A percentile compares a stretch with the other conserved stretches of the same genome.
Conservation (phyloP, 2,329 filamentous ascomycete genomes). For the Tothia fuscella region DNA sequence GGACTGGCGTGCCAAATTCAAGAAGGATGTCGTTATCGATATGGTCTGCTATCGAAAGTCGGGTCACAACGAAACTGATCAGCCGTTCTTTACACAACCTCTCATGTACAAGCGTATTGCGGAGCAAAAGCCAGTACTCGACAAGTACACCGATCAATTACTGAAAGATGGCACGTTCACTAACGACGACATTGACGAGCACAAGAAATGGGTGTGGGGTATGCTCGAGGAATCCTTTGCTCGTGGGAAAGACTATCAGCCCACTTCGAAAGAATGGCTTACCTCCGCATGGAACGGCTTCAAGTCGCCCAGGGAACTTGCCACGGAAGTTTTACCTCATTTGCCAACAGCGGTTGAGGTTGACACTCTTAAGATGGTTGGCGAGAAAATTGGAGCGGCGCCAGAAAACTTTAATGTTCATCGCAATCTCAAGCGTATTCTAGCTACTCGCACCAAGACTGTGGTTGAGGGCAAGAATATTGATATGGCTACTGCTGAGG, state of each 20-base stretch:
- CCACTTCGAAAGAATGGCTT: slow-evolving; percentile 94
- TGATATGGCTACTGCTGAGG: slow-evolving; percentile 95
- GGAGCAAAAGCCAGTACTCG: slow-evolving; percentile 70
- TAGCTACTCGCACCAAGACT: slow-evolving; percentile 79
- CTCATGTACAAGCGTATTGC: slow-evolving; percentile 98
- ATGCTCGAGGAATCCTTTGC: slow-evolving; percentile 98
- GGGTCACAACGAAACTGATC: slow-evolving; percentile 98
- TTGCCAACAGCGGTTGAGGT: slow-evolving; percentile 69
- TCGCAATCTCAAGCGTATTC: slow-evolving; percentile 94
- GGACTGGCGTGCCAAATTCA: slow-evolving; percentile 97
- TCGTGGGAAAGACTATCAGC: slow-evolving; percentile 94
- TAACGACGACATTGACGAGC: slow-evolving; percentile 94
- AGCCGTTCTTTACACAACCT: slow-evolving; percentile 98
- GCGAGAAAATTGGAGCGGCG: slow-evolving; percentile 60
- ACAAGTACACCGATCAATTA: slow-evolving; percentile 86
- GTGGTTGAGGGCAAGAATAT: slow-evolving; percentile 87
- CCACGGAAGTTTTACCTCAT: slow-evolving; percentile 86
- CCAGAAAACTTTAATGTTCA: slow-evolving; percentile 84
- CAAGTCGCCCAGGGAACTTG: slow-evolving; percentile 96
- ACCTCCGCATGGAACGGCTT: slow-evolving; percentile 99
- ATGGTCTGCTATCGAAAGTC: slow-evolving; percentile 98
- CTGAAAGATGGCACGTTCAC: slow-evolving; percentile 89
- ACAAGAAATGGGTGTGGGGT: slow-evolving; percentile 99
- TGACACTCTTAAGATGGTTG: slow-evolving; percentile 69
- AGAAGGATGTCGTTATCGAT: slow-evolving; percentile 95